Conservation (phyloP, 2,329 filamentous ascomycete genomes). For the Grosmannia huntii region DNA sequence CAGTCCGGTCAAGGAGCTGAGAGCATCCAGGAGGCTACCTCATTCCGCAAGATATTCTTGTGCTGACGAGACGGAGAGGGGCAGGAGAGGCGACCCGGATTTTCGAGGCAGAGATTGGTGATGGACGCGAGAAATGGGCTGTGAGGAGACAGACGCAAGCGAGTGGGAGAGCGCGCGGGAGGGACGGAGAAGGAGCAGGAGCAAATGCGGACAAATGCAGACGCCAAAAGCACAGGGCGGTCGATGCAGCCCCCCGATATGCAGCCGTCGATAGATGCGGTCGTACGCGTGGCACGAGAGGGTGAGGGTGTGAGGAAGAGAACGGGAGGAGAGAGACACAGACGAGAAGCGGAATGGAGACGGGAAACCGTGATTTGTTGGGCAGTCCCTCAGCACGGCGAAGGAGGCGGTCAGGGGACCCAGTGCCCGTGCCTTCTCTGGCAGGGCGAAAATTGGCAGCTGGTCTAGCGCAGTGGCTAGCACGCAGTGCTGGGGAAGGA, state of each 20-base stretch:
- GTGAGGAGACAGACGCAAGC: neutral
- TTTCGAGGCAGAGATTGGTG: neutral
- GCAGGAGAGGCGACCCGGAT: neutral
- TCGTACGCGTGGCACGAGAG: neutral
- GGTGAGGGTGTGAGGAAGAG: neutral
- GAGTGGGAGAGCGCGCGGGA: neutral
- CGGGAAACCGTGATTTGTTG: neutral
- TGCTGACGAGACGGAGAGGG: neutral
- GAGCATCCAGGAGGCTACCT: conserved; percentile 41
- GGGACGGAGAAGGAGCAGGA: neutral
- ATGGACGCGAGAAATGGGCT: neutral
- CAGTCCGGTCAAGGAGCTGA: conserved; percentile 50
- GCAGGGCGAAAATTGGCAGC: neutral
- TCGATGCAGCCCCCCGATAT: neutral
- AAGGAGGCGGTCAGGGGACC: neutral
- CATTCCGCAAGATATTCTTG: conserved; percentile 30
- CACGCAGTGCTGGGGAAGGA: neutral
- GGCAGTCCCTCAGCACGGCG: too few relatives aligned
- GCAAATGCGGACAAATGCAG: neutral
- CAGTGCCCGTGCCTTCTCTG: neutral
- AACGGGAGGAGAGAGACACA: neutral
- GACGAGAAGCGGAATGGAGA: neutral
- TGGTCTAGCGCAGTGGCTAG: neutral
- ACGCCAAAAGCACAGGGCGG: neutral
- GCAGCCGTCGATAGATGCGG: neutral